A percentile compares a stretch with the other conserved stretches of the same genome.
Evolutionary conservation across 495 filamentous ascomycete genomes (phyloP).

Genomic region (Elaphomyces granulatus): DNA sequence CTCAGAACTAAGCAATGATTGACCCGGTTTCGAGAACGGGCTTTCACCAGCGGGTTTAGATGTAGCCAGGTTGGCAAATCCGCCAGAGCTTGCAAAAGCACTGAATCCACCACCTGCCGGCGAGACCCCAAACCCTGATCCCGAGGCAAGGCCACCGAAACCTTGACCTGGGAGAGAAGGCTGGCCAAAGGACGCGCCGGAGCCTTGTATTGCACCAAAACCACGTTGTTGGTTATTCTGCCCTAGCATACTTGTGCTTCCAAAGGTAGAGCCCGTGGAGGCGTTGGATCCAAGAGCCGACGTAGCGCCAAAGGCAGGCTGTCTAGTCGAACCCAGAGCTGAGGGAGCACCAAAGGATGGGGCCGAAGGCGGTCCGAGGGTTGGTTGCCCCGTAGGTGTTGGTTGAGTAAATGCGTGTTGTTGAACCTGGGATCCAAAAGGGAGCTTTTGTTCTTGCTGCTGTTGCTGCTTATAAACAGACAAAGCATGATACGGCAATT

Average conservation of each 20-base stretch:
- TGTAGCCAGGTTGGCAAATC: constrained; percentile 4
- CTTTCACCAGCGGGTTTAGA: constrained; percentile 18
- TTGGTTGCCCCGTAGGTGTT: constrained; percentile 6
- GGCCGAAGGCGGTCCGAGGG: constrained; percentile 21
- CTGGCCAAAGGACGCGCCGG: constrained; percentile 27
- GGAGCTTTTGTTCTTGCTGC: constrained; percentile 17
- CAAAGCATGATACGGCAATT: constrained; percentile 57
- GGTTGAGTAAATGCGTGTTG: constrained; percentile 15
- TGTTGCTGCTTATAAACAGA: constrained; percentile 27
- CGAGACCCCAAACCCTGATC: constrained; percentile 14
- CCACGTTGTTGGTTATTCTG: constrained; percentile 15
- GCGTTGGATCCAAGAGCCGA: constrained; percentile 18
- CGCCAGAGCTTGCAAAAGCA: constrained; percentile 15
- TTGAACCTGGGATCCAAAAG: constrained; percentile 22
- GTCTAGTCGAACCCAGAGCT: constrained; percentile 16
- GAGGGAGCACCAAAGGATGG: constrained; percentile 28
- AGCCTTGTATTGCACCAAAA: constrained; percentile 34
- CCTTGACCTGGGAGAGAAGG: constrained; percentile 11
- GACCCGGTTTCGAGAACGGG: constrained; percentile 14
- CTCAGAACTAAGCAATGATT: constrained; percentile 1
- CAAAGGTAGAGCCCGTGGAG: constrained; percentile 20
- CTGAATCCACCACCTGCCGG: constrained; percentile 19
- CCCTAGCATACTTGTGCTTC: constrained; percentile 16
- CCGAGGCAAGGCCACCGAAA: constrained; percentile 2
- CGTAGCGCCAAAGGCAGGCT: constrained; percentile 37